A percentile compares a stretch with the other conserved stretches of the same genome.
phyloP scores from a whole-genome alignment of 345 rosid species.

The Populus simonii region DNA sequence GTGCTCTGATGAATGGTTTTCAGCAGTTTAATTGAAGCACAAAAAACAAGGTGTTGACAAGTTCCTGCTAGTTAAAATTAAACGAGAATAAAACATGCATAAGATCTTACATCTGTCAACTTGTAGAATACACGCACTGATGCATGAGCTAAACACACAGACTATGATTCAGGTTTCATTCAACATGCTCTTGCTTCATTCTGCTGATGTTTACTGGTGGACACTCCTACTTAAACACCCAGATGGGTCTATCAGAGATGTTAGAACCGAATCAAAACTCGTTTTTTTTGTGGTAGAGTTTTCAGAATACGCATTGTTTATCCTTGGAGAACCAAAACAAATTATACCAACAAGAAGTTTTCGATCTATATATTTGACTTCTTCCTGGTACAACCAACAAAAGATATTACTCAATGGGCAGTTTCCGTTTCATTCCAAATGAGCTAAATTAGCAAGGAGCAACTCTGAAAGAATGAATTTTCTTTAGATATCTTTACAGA shows the following conservation, averaged over 20 bases:
- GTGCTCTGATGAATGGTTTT: not conserved
- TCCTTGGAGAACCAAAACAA: not conserved
- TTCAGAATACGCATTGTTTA: not conserved
- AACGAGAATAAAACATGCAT: not conserved
- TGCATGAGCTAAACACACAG: not conserved
- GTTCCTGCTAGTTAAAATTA: not conserved
- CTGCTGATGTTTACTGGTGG: not conserved
- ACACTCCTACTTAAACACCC: not conserved
- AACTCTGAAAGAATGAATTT: not conserved
- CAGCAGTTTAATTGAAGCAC: not conserved
- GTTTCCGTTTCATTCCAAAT: not conserved
- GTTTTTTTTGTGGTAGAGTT: not conserved
- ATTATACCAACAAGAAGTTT: not conserved
- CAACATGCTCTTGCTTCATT: not conserved
- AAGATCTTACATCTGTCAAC: not conserved
- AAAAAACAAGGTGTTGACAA: not conserved
- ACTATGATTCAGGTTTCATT: not conserved
- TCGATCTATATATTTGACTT: not conserved
- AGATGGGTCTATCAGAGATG: not conserved
- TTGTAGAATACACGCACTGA: not conserved
- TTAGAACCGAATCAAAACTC: not conserved
- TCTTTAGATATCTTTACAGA: conserved; percentile 5
- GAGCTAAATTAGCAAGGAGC: not conserved
- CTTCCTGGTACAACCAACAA: not conserved
- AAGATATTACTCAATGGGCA: not conserved